Conservation (phyloP, 176 grass and related monocot species). For the Neostapfia colusana region DNA sequence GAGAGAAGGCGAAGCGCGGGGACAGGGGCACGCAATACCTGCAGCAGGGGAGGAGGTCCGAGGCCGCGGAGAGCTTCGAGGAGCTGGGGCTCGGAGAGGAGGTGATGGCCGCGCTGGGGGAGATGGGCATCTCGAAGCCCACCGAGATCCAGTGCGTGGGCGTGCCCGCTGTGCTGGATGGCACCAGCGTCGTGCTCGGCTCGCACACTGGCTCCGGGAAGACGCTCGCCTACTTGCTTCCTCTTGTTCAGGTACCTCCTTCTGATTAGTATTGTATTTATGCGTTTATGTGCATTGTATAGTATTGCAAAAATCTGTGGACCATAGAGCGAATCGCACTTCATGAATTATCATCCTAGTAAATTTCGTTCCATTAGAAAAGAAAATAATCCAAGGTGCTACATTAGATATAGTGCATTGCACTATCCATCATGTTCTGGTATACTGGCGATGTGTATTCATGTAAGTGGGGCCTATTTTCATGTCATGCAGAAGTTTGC, state of each 20-base stretch:
- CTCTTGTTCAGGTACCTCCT: slow-evolving; percentile 75
- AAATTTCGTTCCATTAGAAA: neutral
- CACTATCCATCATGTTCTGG: neutral
- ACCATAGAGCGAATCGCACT: neutral
- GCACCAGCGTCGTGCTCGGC: slow-evolving; percentile 77
- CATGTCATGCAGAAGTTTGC: neutral
- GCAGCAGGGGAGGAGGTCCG: slow-evolving; percentile 36
- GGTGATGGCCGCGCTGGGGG: slow-evolving; percentile 59
- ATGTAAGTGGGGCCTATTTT: neutral
- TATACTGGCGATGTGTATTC: neutral
- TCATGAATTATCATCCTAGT: neutral
- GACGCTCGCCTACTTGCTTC: slow-evolving; percentile 90
- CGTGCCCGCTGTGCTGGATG: slow-evolving; percentile 65
- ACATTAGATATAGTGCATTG: neutral
- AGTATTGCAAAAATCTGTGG: neutral
- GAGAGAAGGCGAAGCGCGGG: slow-evolving; percentile 30
- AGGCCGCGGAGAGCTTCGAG: slow-evolving; percentile 56
- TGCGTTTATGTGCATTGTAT: neutral
- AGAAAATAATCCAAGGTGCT: neutral
- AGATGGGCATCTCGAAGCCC: slow-evolving; percentile 74
- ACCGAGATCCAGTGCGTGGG: slow-evolving; percentile 92
- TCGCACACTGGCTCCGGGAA: slow-evolving; percentile 98
- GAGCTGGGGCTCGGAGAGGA: slow-evolving; percentile 68
- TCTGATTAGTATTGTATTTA: neutral
- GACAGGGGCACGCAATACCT: slow-evolving; percentile 10